Evolutionary conservation across 441 rosid species (phyloP), one percentile per base, ranked within the genome.

Genomic region (Populus hybrid): DNA sequence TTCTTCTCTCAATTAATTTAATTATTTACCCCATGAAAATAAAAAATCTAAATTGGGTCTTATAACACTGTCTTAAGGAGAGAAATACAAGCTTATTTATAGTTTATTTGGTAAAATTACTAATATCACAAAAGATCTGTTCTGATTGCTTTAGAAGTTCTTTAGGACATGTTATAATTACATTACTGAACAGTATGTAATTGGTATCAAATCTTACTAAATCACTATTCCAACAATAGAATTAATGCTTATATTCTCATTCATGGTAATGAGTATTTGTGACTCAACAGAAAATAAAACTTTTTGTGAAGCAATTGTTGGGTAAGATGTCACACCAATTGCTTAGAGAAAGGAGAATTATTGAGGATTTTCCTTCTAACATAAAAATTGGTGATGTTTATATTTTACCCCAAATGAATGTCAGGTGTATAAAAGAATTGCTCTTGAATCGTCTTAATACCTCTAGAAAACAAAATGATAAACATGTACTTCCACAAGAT

Each of bases 391-490:
- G 30, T 28, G 10, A 68, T 24, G 57, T 53, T 67, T 73, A 16
- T 4, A 53, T 30, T 24, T 36, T 18, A 32, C 32, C 14, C 10
- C 24, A 9, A 70, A 38, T 84, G 71, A 35, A 20, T 0, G 78
- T 77, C 81, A 81, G 87, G 87, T 81, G 36, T 34, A 72, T 38
- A 75, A 74, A 78, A 78, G 12, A 77, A 82, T 5, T 32, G 35
- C 7, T 0, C 6, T 71, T 23, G 73, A 81, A 81, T 71, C 65
- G 72, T n/a, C 14, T 78, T 67, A 53, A 69, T 38, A 69, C 34
- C 40, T 66, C n/a, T 10, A 34, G 7, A 3, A 50, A 72, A 46
- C 36, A 70, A 26, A 28, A 42, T 9, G 12, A 67, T 73, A 75
- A 53, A 66, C 70, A 35, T 35, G 2, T 10, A 64, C 71, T 68